These are phyloP conservation scores for Fusarium succisae DNA, from an alignment of 2,329 filamentous ascomycete genomes.

Conservation along the genomic window DNA sequence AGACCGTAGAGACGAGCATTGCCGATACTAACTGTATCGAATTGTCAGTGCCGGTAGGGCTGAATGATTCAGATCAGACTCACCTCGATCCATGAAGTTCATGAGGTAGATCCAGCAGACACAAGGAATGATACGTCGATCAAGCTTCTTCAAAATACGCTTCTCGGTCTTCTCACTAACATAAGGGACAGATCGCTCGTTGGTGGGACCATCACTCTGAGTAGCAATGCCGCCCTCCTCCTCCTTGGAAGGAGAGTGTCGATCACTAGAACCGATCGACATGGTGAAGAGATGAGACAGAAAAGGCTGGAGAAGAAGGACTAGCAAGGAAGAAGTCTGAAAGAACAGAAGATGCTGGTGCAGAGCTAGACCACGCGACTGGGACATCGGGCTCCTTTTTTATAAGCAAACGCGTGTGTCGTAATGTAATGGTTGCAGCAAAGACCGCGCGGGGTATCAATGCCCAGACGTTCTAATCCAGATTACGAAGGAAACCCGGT, in stretches of 20 bases:
- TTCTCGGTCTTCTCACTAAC: conserved; percentile 37
- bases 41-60: rapidly evolving
- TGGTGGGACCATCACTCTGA: conserved; percentile 19
- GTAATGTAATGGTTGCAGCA: conserved; percentile 24
- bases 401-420: conserved; percentile 2
- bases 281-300: background rate
- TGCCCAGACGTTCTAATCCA: conserved; percentile 30
- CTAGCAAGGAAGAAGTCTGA: background rate
- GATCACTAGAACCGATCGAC: conserved; percentile 10
- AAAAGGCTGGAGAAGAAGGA: background rate
- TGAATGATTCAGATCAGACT: background rate
- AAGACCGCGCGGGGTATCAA: conserved; percentile 20
- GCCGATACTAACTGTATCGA: conserved; percentile 69
- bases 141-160: conserved; percentile 43
- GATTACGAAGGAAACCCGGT: conserved; percentile 23
- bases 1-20: conserved; percentile 62
- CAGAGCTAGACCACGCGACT: background rate
- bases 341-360: conserved; percentile 3
- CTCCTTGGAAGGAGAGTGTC: conserved; percentile 18
- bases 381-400: conserved; percentile 8
- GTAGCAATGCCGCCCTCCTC: conserved; percentile 21
- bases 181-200: conserved; percentile 18
- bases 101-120: conserved; percentile 48
- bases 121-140: conserved; percentile 46
- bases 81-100: conserved; percentile 50